phyloP scores from a whole-genome alignment of 1,139 yeast species.

The Pichia sp. region DNA sequence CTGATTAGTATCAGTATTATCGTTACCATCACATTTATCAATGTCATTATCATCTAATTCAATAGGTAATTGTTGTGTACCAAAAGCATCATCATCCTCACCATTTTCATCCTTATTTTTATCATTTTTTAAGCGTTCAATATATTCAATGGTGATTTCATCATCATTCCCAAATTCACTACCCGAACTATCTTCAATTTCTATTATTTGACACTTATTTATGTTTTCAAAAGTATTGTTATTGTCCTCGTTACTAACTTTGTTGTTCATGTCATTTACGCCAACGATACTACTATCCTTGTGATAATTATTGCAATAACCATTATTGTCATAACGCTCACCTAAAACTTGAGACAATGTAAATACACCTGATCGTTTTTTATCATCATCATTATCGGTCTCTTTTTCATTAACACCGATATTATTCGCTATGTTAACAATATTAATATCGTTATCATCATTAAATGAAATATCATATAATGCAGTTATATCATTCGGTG shows the following conservation, averaged over 20 bases:
- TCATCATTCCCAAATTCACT: conserved; percentile 2
- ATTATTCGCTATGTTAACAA: background rate
- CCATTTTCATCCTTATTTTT: background rate
- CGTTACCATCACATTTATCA: background rate
- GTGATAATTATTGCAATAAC: no score
- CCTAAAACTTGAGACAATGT: conserved; percentile 13
- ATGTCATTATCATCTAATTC: background rate
- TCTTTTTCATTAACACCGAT: background rate
- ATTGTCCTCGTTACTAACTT: background rate
- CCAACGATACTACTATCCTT: no score
- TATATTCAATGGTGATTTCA: conserved; percentile 1
- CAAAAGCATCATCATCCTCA: background rate
- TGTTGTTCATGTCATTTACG: no score
- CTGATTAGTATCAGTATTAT: background rate
- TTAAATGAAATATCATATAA: conserved; percentile 5
- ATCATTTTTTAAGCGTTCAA: background rate
- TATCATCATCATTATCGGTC: background rate
- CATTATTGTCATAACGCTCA: background rate
- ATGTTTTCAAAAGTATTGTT: background rate
- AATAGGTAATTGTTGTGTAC: conserved; percentile 21
- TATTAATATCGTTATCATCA: background rate
- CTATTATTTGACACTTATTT: background rate
- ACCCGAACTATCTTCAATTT: conserved; percentile 8
- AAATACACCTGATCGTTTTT: conserved; percentile 9
- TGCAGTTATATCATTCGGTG: conserved; percentile 1